Percentiles rank a stretch among this genome's conserved stretches.
These are phyloP conservation scores for Myrica gale DNA, from an alignment of 306 rosid genomes.

Conservation along the genomic window DNA sequence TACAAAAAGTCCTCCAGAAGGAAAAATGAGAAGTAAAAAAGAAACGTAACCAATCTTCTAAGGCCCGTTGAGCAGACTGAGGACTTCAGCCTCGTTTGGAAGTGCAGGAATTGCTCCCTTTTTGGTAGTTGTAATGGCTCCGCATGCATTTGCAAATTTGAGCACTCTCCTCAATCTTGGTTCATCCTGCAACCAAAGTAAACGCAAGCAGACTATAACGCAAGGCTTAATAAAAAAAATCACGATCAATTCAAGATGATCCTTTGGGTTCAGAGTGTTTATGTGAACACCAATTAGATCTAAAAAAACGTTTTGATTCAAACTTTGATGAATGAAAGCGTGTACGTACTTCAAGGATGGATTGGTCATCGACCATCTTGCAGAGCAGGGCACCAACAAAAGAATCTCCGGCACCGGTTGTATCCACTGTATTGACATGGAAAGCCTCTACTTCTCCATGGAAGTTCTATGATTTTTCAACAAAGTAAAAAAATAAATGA, in stretches of 20 bases:
- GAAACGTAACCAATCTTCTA: conserved; percentile 18
- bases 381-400: conserved; percentile 74
- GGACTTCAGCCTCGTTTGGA: conserved; percentile 62
- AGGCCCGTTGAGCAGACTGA: conserved; percentile 44
- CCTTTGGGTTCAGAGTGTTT: background rate
- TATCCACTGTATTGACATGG: conserved; percentile 69
- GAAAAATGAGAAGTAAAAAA: conserved; percentile 4
- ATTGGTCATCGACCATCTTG: conserved; percentile 85
- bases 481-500: background rate
- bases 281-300: background rate
- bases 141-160: conserved; percentile 77
- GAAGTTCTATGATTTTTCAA: conserved; percentile 53
- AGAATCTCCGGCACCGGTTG: conserved; percentile 96
- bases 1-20: conserved; percentile 5
- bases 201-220: no score
- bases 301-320: background rate
- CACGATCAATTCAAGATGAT: no score
- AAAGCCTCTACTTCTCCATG: conserved; percentile 71
- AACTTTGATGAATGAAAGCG: background rate
- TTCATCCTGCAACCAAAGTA: conserved; percentile 56
- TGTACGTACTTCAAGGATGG: conserved; percentile 65
- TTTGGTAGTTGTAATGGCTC: conserved; percentile 88
- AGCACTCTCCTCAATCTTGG: conserved; percentile 53
- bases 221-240: no score
- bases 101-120: conserved; percentile 94